Conservation (phyloP, 805 yeast species). For the Candida golubevii region DNA sequence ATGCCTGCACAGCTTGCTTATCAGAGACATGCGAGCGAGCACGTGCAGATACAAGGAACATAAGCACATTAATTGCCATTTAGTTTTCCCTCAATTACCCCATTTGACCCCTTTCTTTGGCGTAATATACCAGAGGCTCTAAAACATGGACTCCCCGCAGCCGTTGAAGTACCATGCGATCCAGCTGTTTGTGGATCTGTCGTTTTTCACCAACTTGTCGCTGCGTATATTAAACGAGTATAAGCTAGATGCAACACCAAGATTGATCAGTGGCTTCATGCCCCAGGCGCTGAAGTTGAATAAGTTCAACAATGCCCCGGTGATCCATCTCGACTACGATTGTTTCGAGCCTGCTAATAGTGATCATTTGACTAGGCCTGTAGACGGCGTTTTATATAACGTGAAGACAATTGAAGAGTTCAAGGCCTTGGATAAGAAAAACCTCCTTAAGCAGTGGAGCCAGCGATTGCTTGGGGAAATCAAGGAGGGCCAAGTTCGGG, state of each 20-base stretch:
- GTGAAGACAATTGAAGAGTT: constrained; percentile 86
- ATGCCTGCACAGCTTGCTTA: too few relatives aligned
- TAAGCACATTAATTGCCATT: too few relatives aligned
- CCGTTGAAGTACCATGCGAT: constrained; percentile 43
- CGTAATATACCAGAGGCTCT: too few relatives aligned
- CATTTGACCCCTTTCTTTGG: too few relatives aligned
- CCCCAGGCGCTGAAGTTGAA: constrained; percentile 31
- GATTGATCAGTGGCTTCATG: constrained; percentile 42
- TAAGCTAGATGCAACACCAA: constrained; percentile 53
- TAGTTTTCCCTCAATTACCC: too few relatives aligned
- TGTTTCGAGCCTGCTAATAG: constrained; percentile 23
- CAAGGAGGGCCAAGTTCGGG: constrained; percentile 29
- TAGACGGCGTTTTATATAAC: constrained; percentile 43
- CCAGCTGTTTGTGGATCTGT: constrained; percentile 76
- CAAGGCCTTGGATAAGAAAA: constrained; percentile 60
- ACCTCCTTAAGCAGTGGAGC: constrained; percentile 45
- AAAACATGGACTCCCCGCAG: not conserved
- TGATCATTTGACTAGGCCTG: constrained; percentile 13
- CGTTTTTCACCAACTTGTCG: constrained; percentile 77
- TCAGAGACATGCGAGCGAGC: too few relatives aligned
- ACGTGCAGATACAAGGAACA: too few relatives aligned
- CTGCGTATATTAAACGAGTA: constrained; percentile 68
- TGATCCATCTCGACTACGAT: constrained; percentile 30
- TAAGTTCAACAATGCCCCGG: constrained; percentile 34
- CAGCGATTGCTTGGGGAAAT: constrained; percentile 13